A percentile compares a stretch with the other conserved stretches of the same genome.
These are phyloP conservation scores for Cyclostephanos tholiformis DNA, from an alignment of 108 stramenopile genomes.

Conservation along the genomic window DNA sequence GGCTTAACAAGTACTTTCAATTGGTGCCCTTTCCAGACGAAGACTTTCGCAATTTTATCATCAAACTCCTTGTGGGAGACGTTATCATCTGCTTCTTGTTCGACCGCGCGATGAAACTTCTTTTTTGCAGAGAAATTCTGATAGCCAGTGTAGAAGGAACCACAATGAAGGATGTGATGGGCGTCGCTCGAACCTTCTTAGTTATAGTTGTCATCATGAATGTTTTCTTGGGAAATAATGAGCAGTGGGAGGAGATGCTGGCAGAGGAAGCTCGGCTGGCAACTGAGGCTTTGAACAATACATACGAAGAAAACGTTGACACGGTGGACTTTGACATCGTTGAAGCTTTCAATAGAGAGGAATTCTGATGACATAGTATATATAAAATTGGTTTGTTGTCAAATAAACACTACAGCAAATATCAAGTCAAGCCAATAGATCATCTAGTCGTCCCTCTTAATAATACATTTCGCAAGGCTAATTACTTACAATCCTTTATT, in stretches of 20 bases:
- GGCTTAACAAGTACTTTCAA: slow-evolving; percentile 96
- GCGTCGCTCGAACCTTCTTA: slow-evolving; percentile 64
- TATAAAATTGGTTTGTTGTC: neutral
- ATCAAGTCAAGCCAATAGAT: neutral
- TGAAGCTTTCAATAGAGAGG: slow-evolving; percentile 2
- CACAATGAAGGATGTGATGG: slow-evolving; percentile 81
- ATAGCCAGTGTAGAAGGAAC: slow-evolving; percentile 91
- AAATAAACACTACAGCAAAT: neutral
- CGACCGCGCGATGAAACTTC: slow-evolving; percentile 91
- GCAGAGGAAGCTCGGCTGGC: slow-evolving; percentile 69
- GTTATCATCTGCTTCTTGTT: slow-evolving; percentile 83
- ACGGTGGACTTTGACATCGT: slow-evolving; percentile 1
- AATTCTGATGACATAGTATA: neutral
- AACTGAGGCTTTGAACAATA: slow-evolving; percentile 35
- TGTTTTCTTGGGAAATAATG: slow-evolving; percentile 78
- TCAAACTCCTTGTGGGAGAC: slow-evolving; percentile 80
- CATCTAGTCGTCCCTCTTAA: too few relatives aligned
- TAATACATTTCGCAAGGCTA: too few relatives aligned
- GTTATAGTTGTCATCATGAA: slow-evolving; percentile 84
- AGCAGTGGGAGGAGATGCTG: slow-evolving; percentile 81
- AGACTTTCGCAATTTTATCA: slow-evolving; percentile 85
- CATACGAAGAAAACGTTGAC: slow-evolving; percentile 5
- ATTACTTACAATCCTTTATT: too few relatives aligned
- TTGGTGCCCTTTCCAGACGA: slow-evolving; percentile 96
- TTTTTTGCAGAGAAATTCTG: slow-evolving; percentile 92